These are phyloP conservation scores for Aspergillus nidulans DNA, from an alignment of 495 filamentous ascomycete species.

Conservation along the genomic window DNA sequence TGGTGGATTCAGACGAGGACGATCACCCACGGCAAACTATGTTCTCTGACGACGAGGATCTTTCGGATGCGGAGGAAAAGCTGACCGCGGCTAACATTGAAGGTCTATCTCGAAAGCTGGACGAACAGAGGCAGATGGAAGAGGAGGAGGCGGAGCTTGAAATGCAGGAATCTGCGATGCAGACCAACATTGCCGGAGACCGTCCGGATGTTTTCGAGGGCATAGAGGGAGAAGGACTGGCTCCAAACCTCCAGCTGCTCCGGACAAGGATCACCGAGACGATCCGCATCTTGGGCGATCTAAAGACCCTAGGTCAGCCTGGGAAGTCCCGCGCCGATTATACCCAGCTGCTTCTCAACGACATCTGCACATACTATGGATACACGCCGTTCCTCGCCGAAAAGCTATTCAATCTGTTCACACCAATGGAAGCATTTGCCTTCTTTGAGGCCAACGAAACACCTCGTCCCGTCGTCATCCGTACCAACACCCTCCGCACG, in stretches of 20 bases:
- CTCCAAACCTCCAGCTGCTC: slow-evolving; percentile 86
- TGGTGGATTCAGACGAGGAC: slow-evolving; percentile 73
- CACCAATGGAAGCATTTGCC: slow-evolving; percentile 89
- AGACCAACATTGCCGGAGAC: slow-evolving; percentile 92
- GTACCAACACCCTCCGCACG: slow-evolving; percentile 93
- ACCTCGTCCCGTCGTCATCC: slow-evolving; percentile 76
- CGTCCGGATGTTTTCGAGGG: slow-evolving; percentile 67
- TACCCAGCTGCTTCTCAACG: slow-evolving; percentile 76
- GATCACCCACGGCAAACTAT: slow-evolving; percentile 53
- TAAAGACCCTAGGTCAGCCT: slow-evolving; percentile 71
- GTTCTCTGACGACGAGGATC: slow-evolving; percentile 94
- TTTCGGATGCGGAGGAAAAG: slow-evolving; percentile 82
- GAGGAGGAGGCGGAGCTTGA: slow-evolving; percentile 62
- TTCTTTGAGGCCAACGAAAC: slow-evolving; percentile 99
- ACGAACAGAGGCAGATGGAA: slow-evolving; percentile 61
- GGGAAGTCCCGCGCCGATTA: slow-evolving; percentile 83
- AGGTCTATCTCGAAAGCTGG: slow-evolving; percentile 78
- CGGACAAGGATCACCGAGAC: slow-evolving; percentile 89
- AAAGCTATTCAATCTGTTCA: slow-evolving; percentile 86
- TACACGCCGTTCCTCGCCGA: slow-evolving; percentile 80
- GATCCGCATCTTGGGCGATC: slow-evolving; percentile 84
- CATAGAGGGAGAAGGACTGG: slow-evolving; percentile 48
- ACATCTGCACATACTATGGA: slow-evolving; percentile 91
- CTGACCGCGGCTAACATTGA: slow-evolving; percentile 95
- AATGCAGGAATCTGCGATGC: slow-evolving; percentile 80